These are phyloP conservation scores for Metschnikowia bowlesiae DNA, from an alignment of 805 yeast genomes.

Conservation along the genomic window DNA sequence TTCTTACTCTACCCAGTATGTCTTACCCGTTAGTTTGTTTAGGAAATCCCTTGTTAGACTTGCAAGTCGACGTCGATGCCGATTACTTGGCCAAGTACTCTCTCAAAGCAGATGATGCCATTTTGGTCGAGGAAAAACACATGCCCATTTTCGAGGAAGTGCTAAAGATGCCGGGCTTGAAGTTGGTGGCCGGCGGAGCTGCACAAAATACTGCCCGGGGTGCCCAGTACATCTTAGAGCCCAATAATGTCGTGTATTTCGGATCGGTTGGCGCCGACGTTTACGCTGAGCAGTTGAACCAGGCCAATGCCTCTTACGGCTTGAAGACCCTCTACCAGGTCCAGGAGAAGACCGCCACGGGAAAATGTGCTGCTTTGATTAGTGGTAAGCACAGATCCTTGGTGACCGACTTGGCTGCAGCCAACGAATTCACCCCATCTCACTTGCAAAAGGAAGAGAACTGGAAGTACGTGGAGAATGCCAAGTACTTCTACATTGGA, in stretches of 20 bases:
- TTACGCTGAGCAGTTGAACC: conserved; percentile 71
- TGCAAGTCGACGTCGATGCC: conserved; percentile 70
- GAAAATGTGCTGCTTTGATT: conserved; percentile 96
- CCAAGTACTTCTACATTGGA: conserved; percentile 84
- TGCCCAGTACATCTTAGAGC: conserved; percentile 87
- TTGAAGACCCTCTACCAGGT: conserved; percentile 81
- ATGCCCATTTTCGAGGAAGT: conserved; percentile 82
- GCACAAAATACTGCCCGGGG: conserved; percentile 99
- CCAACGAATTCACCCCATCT: conserved; percentile 88
- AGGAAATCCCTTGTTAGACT: conserved; percentile 89
- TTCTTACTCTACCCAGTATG: conserved; percentile 29
- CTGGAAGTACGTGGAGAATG: conserved; percentile 81
- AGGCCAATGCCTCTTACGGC: conserved; percentile 87
- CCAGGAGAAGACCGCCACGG: conserved; percentile 75
- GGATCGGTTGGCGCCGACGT: conserved; percentile 96
- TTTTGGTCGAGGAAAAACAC: conserved; percentile 79
- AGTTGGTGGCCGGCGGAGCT: conserved; percentile 96
- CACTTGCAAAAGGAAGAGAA: conserved; percentile 87
- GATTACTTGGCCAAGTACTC: conserved; percentile 74
- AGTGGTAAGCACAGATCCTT: conserved; percentile 85
- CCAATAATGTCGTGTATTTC: conserved; percentile 79
- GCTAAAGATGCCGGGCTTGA: conserved; percentile 53
- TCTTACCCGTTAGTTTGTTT: conserved; percentile 72
- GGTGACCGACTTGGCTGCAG: conserved; percentile 96
- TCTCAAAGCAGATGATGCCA: conserved; percentile 90